These are phyloP conservation scores for Coemansia sp. DNA, from an alignment of 192 early-diverging fungal genomes.

Conservation along the genomic window DNA sequence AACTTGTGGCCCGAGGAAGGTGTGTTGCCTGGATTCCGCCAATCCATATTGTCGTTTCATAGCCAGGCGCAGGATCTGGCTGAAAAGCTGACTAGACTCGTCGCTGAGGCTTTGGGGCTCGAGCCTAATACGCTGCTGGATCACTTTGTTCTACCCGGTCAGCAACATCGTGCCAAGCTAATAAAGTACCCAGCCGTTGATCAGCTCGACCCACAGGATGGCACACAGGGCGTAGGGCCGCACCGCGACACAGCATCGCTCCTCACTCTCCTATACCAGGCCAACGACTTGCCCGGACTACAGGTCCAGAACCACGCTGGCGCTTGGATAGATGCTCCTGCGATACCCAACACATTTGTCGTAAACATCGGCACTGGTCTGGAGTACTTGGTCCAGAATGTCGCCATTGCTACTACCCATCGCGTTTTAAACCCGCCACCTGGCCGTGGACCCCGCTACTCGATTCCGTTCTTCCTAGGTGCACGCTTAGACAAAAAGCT, in stretches of 20 bases:
- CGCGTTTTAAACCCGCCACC: constrained; percentile 59
- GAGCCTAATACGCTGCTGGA: constrained; percentile 35
- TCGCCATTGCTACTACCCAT: constrained; percentile 60
- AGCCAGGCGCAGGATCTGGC: constrained; percentile 48
- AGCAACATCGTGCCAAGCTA: constrained; percentile 30
- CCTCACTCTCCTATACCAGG: constrained; percentile 61
- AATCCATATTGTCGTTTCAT: constrained; percentile 42
- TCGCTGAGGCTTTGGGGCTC: constrained; percentile 55
- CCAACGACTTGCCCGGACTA: constrained; percentile 59
- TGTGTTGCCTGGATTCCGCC: constrained; percentile 50
- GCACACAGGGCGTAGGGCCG: constrained; percentile 55
- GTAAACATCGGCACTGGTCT: constrained; percentile 69
- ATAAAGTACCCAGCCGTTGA: constrained; percentile 37
- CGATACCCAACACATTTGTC: constrained; percentile 61
- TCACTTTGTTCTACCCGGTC: constrained; percentile 9
- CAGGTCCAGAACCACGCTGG: constrained; percentile 65
- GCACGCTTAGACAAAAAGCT: constrained; percentile 48
- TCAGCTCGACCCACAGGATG: constrained; percentile 18
- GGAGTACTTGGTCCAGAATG: constrained; percentile 55
- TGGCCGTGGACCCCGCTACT: constrained; percentile 53
- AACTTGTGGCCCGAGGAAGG: constrained; percentile 61
- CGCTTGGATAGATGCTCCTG: constrained; percentile 62
- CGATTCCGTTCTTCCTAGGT: constrained; percentile 62
- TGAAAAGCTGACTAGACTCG: constrained; percentile 48
- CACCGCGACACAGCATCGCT: constrained; percentile 47